phyloP scores from a whole-genome alignment of 495 filamentous ascomycete species.

The Platismatia glauca region DNA sequence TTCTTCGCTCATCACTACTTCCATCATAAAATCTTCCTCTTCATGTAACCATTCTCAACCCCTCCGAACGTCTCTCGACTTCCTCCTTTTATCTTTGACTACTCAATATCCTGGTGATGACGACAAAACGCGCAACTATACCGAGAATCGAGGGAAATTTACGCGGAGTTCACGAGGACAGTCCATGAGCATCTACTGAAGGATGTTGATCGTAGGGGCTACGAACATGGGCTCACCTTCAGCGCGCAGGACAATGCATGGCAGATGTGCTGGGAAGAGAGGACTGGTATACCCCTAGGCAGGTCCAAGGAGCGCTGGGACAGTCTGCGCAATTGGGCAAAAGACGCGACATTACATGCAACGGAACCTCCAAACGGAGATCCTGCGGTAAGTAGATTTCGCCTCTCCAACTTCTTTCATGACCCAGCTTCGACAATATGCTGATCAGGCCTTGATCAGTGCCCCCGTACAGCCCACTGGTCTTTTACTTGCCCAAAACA shows the following conservation, averaged over 20 bases:
- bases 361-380: background rate
- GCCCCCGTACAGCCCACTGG: too few relatives aligned
- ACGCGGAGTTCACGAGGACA: constrained; percentile 17
- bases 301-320: constrained; percentile 15
- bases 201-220: constrained; percentile 18
- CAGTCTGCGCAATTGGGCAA: background rate
- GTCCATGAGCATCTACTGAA: constrained; percentile 21
- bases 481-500: too few relatives aligned
- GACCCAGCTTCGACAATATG: too few relatives aligned
- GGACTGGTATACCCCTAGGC: too few relatives aligned
- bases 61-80: too few relatives aligned
- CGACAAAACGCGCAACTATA: background rate
- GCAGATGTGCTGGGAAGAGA: constrained; percentile 19
- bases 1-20: too few relatives aligned
- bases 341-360: background rate
- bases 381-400: too few relatives aligned
- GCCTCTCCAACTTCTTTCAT: too few relatives aligned
- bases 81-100: too few relatives aligned
- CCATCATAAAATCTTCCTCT: too few relatives aligned
- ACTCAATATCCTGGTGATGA: too few relatives aligned
- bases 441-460: too few relatives aligned
- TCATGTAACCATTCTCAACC: constrained; percentile 13
- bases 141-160: constrained; percentile 17
- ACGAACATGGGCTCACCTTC: constrained; percentile 23
- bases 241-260: constrained; percentile 25